Base-by-base conservation (phyloP, 2,329 filamentous ascomycete genomes). In the Chaetomium globosum region DNA sequence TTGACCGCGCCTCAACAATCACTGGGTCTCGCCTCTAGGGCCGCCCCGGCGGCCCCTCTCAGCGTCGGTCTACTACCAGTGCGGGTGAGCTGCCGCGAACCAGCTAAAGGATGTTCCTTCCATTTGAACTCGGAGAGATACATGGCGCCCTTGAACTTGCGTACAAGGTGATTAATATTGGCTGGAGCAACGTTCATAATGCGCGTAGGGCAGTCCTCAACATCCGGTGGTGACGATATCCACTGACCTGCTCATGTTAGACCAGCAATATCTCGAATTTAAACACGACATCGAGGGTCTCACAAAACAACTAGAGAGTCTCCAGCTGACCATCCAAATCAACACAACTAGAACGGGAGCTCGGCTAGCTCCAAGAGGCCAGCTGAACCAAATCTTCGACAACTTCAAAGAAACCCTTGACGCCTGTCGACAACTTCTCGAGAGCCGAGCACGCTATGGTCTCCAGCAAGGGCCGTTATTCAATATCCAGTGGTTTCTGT, bases 401-500 rank as follows among this genome's bases (percentile, higher is more conserved):
- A 64, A 46, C 13, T 63, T 67, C 55, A 62, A 16, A 5, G 53
- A 62, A 2, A 65, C 62, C 1, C 63, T 69, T 4, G 57, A 67
- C 7, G 61, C 66, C 8, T 69, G 67, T 23, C 36, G 33, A 49
- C 9, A 19, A 2, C 59, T 69, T 0, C 28, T 69, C 7, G 61
- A 66, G 16, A 48, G 59, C 21, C 30, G 43, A 4, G 5, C 30
- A 9, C 12, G 46, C 10, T 59, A 59, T 59, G 59, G 52, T 2
- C n/a, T 16, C 16, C 46, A 23, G 1, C 54, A 46, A 12, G 65
- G 65, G 7, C 54, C 67, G 23, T 2, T 61, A 1, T 49, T 23
- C 61, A 69, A 69, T 23, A 43, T 63, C 13, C 59, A 57, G 23
- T 69, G 65, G 65, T 61, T 59, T 33, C 31, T 69, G 26, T 26